A percentile compares a stretch with the other conserved stretches of the same genome.
Evolutionary conservation across 495 filamentous ascomycete genomes (phyloP).

Genomic region (Oidiodendron maius): DNA sequence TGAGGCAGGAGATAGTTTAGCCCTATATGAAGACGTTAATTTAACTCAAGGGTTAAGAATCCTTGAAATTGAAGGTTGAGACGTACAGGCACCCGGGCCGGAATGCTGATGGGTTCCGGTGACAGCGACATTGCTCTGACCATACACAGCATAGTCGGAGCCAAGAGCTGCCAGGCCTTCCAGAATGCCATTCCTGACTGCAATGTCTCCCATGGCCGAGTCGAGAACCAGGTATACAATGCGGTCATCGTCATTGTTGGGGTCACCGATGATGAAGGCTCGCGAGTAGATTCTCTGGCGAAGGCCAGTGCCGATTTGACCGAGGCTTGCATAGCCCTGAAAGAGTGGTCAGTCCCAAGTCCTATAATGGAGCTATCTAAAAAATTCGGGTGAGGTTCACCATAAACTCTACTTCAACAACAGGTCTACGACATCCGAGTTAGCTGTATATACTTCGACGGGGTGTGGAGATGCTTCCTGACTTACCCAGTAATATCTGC

Average conservation of each 20-base stretch:
- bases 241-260: constrained; percentile 59
- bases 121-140: constrained; percentile 74
- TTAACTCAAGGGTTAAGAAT: too few species aligned
- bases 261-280: constrained; percentile 81
- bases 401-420: constrained; percentile 43
- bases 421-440: constrained; percentile 33
- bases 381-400: neutral
- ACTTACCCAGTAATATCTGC: constrained; percentile 79
- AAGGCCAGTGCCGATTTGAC: constrained; percentile 23
- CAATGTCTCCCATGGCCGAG: constrained; percentile 80
- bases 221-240: constrained; percentile 88
- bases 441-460: too few species aligned
- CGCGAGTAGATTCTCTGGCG: constrained; percentile 67
- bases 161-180: constrained; percentile 60
- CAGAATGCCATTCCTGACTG: constrained; percentile 77
- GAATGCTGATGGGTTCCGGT: constrained; percentile 92
- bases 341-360: neutral
- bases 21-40: constrained; percentile 31
- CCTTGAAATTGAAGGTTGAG: neutral
- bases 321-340: constrained; percentile 20
- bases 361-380: neutral
- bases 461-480: too few species aligned
- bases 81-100: constrained; percentile 62
- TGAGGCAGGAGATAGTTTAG: constrained; percentile 94
- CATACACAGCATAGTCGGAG: constrained; percentile 50